phyloP scores from a whole-genome alignment of 192 early-diverging fungal species.

The Umbelopsis ramanniana region DNA sequence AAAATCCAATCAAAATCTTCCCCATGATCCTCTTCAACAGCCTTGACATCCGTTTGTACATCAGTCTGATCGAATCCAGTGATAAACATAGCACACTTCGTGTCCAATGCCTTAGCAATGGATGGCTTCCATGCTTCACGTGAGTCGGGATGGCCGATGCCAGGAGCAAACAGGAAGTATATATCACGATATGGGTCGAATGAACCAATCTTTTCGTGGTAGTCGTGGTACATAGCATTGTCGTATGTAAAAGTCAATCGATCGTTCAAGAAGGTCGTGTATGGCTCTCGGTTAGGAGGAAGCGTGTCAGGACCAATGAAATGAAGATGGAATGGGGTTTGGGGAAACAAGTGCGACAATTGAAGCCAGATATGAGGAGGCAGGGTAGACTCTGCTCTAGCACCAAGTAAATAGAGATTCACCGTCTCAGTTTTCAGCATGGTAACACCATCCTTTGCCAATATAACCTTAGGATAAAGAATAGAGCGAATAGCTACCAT shows the following conservation, averaged over 20 bases:
- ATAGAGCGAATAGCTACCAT: constrained; percentile 42
- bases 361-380: constrained; percentile 79
- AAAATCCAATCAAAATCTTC: constrained; percentile 76
- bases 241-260: constrained; percentile 72
- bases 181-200: constrained; percentile 82
- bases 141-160: constrained; percentile 64
- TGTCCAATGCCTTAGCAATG: constrained; percentile 66
- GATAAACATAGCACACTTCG: constrained; percentile 79
- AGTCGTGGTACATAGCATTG: constrained; percentile 68
- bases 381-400: constrained; percentile 74
- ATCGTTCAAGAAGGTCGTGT: constrained; percentile 54
- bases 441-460: constrained; percentile 42
- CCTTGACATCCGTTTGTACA: constrained; percentile 61
- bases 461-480: constrained; percentile 41
- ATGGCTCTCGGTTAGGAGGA: constrained; percentile 44
- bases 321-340: constrained; percentile 74
- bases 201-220: constrained; percentile 56
- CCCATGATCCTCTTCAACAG: constrained; percentile 59
- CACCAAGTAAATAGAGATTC: constrained; percentile 71
- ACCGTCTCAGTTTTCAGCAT: constrained; percentile 60
- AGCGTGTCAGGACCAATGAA: constrained; percentile 82
- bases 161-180: constrained; percentile 82
- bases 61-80: constrained; percentile 78
- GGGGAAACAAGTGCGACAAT: constrained; percentile 72
- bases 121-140: constrained; percentile 70